These are phyloP conservation scores for Bruguiera parviflora DNA, from an alignment of 345 rosid genomes.

Conservation along the genomic window DNA sequence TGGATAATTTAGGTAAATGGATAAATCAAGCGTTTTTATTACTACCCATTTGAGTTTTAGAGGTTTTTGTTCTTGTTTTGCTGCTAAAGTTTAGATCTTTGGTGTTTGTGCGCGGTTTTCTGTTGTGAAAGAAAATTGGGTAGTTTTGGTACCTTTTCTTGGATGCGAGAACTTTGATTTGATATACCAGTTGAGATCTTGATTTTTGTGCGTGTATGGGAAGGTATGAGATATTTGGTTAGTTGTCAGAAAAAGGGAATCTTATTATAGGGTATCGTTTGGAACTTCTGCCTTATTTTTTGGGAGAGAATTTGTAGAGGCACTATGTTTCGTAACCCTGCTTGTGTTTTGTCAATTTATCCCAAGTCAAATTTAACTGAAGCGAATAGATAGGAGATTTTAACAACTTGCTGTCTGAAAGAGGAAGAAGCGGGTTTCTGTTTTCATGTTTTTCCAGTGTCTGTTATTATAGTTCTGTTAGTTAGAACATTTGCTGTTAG, in stretches of 20 bases:
- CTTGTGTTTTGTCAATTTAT: constrained; percentile 2
- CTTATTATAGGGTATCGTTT: constrained; percentile 33
- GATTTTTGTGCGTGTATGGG: constrained; percentile 12
- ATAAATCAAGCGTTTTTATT: background rate
- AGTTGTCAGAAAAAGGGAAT: constrained; percentile 41
- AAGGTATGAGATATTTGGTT: constrained; percentile 26
- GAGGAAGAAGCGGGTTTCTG: too few relatives aligned
- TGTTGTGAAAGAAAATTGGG: constrained; percentile 18
- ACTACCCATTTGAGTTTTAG: constrained; percentile 4
- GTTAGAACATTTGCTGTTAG: constrained; percentile 3
- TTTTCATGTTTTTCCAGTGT: too few relatives aligned
- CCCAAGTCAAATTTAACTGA: constrained; percentile 19
- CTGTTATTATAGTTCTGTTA: background rate
- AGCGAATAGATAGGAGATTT: constrained; percentile 18
- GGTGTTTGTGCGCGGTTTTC: constrained; percentile 7
- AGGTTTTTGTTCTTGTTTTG: background rate
- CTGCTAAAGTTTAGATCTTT: constrained; percentile 9
- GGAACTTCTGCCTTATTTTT: constrained; percentile 23
- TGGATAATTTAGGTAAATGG: constrained; percentile 60
- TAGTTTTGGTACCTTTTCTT: constrained; percentile 15
- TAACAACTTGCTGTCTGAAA: constrained; percentile 16
- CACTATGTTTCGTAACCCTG: too few relatives aligned
- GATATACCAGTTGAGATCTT: constrained; percentile 37
- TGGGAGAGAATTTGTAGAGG: too few relatives aligned
- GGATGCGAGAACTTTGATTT: constrained; percentile 46